These are phyloP conservation scores for Mycocentrospora acerina DNA, from an alignment of 2,329 filamentous ascomycete genomes.

Conservation along the genomic window DNA sequence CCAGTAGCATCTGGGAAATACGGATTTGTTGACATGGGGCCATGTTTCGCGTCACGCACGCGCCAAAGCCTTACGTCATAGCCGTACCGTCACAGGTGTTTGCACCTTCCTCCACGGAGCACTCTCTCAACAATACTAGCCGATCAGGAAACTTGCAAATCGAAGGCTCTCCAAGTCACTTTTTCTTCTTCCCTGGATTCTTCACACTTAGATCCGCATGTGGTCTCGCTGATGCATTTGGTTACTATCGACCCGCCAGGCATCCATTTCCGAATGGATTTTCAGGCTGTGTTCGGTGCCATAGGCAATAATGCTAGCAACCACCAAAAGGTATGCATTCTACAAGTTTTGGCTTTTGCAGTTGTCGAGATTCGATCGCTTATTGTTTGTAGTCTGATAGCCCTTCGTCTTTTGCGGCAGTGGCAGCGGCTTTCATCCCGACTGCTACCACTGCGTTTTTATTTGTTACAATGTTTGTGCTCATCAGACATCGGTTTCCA, in stretches of 20 bases:
- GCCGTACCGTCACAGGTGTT: no score
- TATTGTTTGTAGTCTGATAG: constrained; percentile 24
- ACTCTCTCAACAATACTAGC: no score
- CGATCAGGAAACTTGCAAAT: no score
- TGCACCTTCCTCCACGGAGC: no score
- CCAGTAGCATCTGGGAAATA: no score
- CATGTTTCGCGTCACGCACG: no score
- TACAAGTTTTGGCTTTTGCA: background rate
- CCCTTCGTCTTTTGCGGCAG: constrained; percentile 34
- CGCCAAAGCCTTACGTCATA: no score
- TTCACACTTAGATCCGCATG: no score
- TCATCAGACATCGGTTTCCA: constrained; percentile 46
- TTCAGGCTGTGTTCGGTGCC: constrained; percentile 15
- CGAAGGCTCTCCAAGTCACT: no score
- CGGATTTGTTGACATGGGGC: no score
- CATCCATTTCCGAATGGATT: constrained; percentile 13
- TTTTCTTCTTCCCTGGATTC: no score
- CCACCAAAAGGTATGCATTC: constrained; percentile 19
- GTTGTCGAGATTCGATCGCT: constrained; percentile 4
- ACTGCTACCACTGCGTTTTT: constrained; percentile 32
- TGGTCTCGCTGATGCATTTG: no score
- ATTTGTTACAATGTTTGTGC: constrained; percentile 40
- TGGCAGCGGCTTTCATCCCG: constrained; percentile 40
- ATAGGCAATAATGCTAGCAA: constrained; percentile 14
- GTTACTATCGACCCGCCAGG: constrained; percentile 1